Percentiles rank a stretch among this genome's conserved stretches.
Evolutionary conservation across 306 rosid species (phyloP).

Genomic region (Luffa acutangula): DNA sequence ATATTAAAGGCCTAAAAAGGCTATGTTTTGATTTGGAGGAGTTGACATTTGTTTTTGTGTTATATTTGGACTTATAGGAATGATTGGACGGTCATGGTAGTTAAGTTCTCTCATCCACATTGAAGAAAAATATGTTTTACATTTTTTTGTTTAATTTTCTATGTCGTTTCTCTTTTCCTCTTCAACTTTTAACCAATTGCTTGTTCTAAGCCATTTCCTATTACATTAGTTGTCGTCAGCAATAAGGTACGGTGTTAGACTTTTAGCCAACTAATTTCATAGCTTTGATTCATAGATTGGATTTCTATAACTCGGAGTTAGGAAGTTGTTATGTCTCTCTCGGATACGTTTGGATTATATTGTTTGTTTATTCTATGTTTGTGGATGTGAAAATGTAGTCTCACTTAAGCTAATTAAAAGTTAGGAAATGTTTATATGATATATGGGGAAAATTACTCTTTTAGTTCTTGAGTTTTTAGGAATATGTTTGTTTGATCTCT

Average conservation of each 20-base stretch:
- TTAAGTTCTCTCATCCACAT: conserved; percentile 3
- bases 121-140: background rate
- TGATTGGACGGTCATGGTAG: conserved; percentile 14
- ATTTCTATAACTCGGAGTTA: background rate
- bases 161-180: background rate
- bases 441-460: no score
- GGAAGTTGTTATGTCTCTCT: background rate
- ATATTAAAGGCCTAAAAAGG: background rate
- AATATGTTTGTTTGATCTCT: no score
- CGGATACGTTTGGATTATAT: no score
- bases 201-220: background rate
- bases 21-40: background rate
- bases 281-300: background rate
- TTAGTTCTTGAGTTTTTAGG: no score
- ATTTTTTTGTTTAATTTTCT: background rate
- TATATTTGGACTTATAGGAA: background rate
- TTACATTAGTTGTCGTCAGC: background rate
- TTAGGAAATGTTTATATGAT: no score
- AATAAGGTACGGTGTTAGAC: background rate
- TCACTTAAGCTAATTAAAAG: no score
- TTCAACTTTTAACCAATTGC: background rate
- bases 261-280: background rate
- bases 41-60: conserved; percentile 3
- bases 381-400: no score
- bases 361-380: no score